Evolutionary conservation across 2,329 filamentous ascomycete genomes (phyloP), one percentile per base, ranked within the genome.

Genomic region (Trichoderma breve): DNA sequence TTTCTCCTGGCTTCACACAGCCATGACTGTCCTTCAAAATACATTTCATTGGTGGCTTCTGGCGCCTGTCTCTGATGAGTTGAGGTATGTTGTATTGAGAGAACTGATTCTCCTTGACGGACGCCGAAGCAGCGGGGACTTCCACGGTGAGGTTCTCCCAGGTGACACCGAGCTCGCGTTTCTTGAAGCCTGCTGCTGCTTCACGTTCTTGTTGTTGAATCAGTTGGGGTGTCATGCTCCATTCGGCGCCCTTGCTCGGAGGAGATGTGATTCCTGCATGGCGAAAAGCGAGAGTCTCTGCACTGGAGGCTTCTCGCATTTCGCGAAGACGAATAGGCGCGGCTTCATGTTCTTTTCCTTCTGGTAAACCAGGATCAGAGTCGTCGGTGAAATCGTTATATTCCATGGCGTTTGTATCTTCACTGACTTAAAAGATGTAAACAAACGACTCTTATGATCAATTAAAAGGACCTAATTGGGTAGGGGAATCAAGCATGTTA

Each of bases 1-100:
- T 92, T 80, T 93, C 90, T 28, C 91, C 92, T 0, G 91, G 91
- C 78, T 90, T 90, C 65, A 93, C 88, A 74, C 90, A 92, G 11
- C 91, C 91, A 77, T 90, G 87, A 53, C 47, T 24, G 47, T 53
- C 47, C 47, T 53, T 53, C 21, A 53, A 53, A 24, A 53, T 53
- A 12, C 21, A 24, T 53, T 53, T 53, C 21, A 53, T 53, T 53
- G 47, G 47, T 53, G 47, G 47, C 47, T 53, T 53, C 47, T 53
- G 47, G 47, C 47, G 47, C n/a, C 47, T 14, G 47, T 53, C 47
- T 53, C 21, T 53, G 47, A 53, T 53, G 47, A 53, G 47, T 21
- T 53, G 47, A 53, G 47, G 47, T 53, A 53, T 53, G 47, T 53
- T 53, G 11, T 53, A 53, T 53, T 53, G 47, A 53, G 47, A 53